Conservation (phyloP, 1,284 basidiomycete genomes). For the Malassezia caprae region DNA sequence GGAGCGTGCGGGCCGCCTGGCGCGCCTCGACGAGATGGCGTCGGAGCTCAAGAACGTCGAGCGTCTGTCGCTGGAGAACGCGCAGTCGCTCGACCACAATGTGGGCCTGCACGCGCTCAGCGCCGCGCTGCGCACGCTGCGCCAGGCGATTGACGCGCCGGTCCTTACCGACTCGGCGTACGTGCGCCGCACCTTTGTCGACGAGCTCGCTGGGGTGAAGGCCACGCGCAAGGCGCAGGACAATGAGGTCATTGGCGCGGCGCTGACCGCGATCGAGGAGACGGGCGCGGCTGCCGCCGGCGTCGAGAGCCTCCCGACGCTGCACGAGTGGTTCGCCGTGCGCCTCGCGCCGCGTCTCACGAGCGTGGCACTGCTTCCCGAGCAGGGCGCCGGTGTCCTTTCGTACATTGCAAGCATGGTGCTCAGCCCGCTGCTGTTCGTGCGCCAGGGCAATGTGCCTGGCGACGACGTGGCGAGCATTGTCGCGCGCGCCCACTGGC, state of each 20-base stretch:
- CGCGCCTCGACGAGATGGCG: constrained; percentile 85
- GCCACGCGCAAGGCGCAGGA: constrained; percentile 54
- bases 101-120: constrained; percentile 66
- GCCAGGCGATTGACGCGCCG: constrained; percentile 53
- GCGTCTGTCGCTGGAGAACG: constrained; percentile 80
- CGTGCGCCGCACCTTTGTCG: constrained; percentile 68
- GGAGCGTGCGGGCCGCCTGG: constrained; percentile 86
- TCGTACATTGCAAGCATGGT: constrained; percentile 73
- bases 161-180: constrained; percentile 44
- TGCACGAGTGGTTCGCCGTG: constrained; percentile 77
- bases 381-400: constrained; percentile 65
- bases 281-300: constrained; percentile 67
- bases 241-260: constrained; percentile 51
- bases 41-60: constrained; percentile 82
- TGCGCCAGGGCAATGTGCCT: constrained; percentile 59
- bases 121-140: constrained; percentile 48
- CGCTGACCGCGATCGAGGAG: constrained; percentile 52
- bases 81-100: constrained; percentile 76
- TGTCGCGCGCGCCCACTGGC: constrained; percentile 77
- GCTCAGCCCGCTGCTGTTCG: constrained; percentile 68
- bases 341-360: constrained; percentile 75
- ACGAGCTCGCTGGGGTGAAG: constrained; percentile 73
- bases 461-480: constrained; percentile 78
- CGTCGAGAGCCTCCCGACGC: constrained; percentile 77
- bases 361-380: constrained; percentile 79